These are phyloP conservation scores for Podaxis rugospora DNA, from an alignment of 768 basidiomycete genomes.

Conservation along the genomic window DNA sequence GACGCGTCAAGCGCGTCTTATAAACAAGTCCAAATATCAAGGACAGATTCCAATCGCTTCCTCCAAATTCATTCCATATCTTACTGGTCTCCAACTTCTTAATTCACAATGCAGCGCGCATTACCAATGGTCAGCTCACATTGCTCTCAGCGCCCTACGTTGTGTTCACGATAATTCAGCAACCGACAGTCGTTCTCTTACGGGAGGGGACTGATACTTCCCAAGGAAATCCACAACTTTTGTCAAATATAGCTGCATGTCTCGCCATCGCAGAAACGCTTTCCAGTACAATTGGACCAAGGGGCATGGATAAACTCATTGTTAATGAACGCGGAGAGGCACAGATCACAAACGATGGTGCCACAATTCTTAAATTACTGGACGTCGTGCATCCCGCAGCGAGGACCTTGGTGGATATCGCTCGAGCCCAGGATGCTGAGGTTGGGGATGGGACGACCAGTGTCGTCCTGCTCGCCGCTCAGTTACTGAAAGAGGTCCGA, in stretches of 20 bases:
- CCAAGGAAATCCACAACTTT: conserved; percentile 86
- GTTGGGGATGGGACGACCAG: conserved; percentile 98
- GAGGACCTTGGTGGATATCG: conserved; percentile 96
- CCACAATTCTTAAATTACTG: conserved; percentile 94
- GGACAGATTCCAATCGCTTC: conserved; percentile 21
- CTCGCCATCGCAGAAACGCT: conserved; percentile 90
- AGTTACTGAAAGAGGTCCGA: conserved; percentile 89
- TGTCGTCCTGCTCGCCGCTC: conserved; percentile 91
- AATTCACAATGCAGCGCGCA: conserved; percentile 74
- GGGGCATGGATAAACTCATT: conserved; percentile 99
- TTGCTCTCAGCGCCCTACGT: neutral
- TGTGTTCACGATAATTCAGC: conserved; percentile 42
- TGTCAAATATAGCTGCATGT: conserved; percentile 96
- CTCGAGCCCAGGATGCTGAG: conserved; percentile 96
- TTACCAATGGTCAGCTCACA: conserved; percentile 61
- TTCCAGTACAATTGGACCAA: conserved; percentile 91
- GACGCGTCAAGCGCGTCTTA: conserved; percentile 33
- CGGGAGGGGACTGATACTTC: conserved; percentile 96
- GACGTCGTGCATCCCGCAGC: conserved; percentile 99
- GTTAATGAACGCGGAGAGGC: conserved; percentile 92
- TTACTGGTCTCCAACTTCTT: conserved; percentile 19
- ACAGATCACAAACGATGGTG: conserved; percentile 99
- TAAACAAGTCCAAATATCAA: conserved; percentile 35
- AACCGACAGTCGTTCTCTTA: conserved; percentile 96
- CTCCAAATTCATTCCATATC: conserved; percentile 16